Evolutionary conservation across 495 filamentous ascomycete species (phyloP), one percentile per base, ranked within the genome.

Genomic region (Neurospora sp.): DNA sequence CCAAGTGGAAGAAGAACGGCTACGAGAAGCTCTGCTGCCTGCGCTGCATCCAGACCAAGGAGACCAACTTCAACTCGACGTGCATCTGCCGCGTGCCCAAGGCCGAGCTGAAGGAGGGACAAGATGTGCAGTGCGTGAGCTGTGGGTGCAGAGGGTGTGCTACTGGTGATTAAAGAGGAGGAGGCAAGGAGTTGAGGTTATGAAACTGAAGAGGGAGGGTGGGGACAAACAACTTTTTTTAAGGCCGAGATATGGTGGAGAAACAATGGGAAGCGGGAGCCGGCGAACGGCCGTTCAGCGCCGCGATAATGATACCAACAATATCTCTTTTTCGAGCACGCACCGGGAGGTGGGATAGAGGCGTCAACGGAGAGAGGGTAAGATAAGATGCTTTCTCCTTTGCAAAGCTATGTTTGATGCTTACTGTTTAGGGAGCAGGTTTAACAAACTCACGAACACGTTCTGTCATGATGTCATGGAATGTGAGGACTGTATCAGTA

Each of bases 1-100:
- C 96, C 19, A 98, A 99, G 84, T 99, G 96, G 96, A 99, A 99
- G 88, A 99, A 98, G 84, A 92, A 95, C 78, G 96, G 96, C 28
- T 99, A 99, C 83, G 96, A 98, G 84, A 98, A 98, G 91, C 83
- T 99, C 9, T 99, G 96, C 81, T 99, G 96, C 79, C 85, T 97
- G 71, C 91, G 94, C 74, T 99, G 96, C 82, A 94, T 99, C 71
- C 96, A 99, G 81, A 98, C 96, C 4, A 98, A 98, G 82, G 96
- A 99, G 86, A 98, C 95, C 31, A 98, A 98, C 82, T 98, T 98
- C 86, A 96, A 96, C 82, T 90, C 92, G 54, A 99, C 96, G 4
- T 99, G 96, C 80, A 95, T 99, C 77, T 99, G 96, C 81, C 93
- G 96, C 62, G 96, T 98, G 70, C 96, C 96, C 10, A 92, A 94